phyloP scores from a whole-genome alignment of 2,329 filamentous ascomycete species.

The Fusarium sp. region DNA sequence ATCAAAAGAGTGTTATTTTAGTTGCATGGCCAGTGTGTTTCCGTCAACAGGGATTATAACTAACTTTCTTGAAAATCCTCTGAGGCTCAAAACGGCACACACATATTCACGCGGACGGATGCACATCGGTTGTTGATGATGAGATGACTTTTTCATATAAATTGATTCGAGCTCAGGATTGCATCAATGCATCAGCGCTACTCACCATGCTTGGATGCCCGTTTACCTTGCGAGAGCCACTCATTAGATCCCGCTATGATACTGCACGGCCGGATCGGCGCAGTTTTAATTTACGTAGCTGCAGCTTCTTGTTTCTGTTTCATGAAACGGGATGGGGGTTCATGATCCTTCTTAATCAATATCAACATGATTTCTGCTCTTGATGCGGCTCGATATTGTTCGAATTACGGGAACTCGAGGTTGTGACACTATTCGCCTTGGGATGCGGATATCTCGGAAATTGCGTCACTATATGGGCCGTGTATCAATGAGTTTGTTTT shows the following conservation, averaged over 20 bases:
- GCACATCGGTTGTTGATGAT: not conserved
- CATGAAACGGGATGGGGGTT: slow-evolving; percentile 25
- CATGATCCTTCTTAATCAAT: slow-evolving; percentile 17
- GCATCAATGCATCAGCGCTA: slow-evolving; percentile 16
- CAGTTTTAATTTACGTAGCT: slow-evolving; percentile 5
- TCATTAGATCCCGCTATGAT: slow-evolving; percentile 4
- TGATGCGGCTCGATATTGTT: not conserved
- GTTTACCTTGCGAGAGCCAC: not conserved
- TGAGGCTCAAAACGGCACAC: not conserved
- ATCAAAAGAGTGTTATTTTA: slow-evolving; percentile 11
- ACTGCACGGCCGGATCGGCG: slow-evolving; percentile 11
- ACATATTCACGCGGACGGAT: not conserved
- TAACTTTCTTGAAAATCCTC: not conserved
- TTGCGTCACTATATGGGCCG: not conserved
- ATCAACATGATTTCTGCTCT: not conserved
- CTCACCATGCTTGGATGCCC: not conserved
- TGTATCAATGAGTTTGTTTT: not conserved
- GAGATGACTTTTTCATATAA: slow-evolving; percentile 16
- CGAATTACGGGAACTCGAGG: not conserved
- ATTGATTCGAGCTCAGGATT: slow-evolving; percentile 23
- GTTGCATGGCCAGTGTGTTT: slow-evolving; percentile 11
- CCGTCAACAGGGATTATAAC: slow-evolving; percentile 3
- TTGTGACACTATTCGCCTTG: not conserved
- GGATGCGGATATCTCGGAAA: slow-evolving; percentile 1
- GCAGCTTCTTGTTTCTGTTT: slow-evolving; percentile 27